phyloP scores from a whole-genome alignment of 768 basidiomycete species.

The Rhizopogon vulgaris region DNA sequence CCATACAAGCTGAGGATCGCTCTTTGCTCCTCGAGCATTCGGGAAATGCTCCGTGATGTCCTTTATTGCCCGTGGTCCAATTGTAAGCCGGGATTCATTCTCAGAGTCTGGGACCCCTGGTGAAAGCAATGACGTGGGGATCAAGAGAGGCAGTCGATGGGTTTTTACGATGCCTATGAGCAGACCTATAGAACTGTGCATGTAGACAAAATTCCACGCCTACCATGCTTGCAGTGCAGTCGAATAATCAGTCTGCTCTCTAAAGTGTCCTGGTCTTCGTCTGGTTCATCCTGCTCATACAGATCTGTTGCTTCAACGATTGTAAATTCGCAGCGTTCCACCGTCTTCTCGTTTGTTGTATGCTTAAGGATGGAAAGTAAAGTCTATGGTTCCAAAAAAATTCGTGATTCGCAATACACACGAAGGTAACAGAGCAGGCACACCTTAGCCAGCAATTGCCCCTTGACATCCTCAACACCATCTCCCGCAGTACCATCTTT shows the following conservation, averaged over 20 bases:
- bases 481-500: slow-evolving; percentile 28
- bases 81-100: slow-evolving; percentile 58
- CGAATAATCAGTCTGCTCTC: slow-evolving; percentile 70
- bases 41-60: slow-evolving; percentile 84
- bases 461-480: slow-evolving; percentile 45
- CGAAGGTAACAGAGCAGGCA: slow-evolving; percentile 3
- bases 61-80: slow-evolving; percentile 67
- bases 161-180: slow-evolving; percentile 72
- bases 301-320: slow-evolving; percentile 48
- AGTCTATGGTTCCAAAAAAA: slow-evolving; percentile 35
- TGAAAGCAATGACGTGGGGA: slow-evolving; percentile 52
- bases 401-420: not conserved
- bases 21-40: slow-evolving; percentile 50
- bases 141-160: slow-evolving; percentile 60
- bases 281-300: slow-evolving; percentile 19
- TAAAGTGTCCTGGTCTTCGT: slow-evolving; percentile 44
- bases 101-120: slow-evolving; percentile 57
- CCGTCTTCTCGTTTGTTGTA: slow-evolving; percentile 66
- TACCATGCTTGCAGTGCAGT: slow-evolving; percentile 81
- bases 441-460: slow-evolving; percentile 70
- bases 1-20: slow-evolving; percentile 80
- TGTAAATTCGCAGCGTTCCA: slow-evolving; percentile 71
- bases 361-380: slow-evolving; percentile 72
- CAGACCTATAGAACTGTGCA: slow-evolving; percentile 4
- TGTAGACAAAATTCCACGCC: slow-evolving; percentile 4